Evolutionary conservation across 2,329 filamentous ascomycete species (phyloP).

Genomic region (Fusarium drepaniforme): DNA sequence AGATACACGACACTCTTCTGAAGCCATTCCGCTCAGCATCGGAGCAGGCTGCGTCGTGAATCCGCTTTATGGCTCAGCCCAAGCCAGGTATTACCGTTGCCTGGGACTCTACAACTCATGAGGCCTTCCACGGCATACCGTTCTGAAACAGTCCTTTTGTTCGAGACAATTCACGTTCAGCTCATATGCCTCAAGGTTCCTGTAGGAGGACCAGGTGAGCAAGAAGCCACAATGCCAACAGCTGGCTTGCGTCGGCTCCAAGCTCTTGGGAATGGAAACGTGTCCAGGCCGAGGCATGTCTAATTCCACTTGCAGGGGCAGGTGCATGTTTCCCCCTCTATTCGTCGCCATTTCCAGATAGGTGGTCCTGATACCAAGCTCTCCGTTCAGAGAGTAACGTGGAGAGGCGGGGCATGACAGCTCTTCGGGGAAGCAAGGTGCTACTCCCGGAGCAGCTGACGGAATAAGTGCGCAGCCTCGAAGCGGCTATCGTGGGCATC

Average conservation of each 20-base stretch:
- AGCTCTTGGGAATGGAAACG: constrained; percentile 26
- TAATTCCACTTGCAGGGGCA: background rate
- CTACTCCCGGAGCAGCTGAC: constrained; percentile 38
- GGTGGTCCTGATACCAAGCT: constrained; percentile 9
- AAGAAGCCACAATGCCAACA: background rate
- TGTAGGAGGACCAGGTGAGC: background rate
- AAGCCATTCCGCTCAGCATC: background rate
- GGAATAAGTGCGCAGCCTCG: constrained; percentile 40
- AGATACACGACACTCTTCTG: background rate
- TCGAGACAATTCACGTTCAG: background rate
- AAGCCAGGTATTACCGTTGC: background rate
- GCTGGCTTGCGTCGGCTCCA: constrained; percentile 20
- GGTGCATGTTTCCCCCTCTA: background rate
- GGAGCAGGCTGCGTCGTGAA: background rate
- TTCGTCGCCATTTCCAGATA: constrained; percentile 15
- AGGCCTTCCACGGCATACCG: background rate
- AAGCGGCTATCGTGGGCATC: constrained; percentile 27
- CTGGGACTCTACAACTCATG: background rate
- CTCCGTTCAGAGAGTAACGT: constrained; percentile 19
- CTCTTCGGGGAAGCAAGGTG: constrained; percentile 40
- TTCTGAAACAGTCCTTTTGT: background rate
- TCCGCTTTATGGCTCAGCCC: background rate
- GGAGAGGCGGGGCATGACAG: constrained; percentile 38
- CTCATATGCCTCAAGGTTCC: background rate
- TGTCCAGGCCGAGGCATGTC: constrained; percentile 13